Conservation (phyloP, 352 stramenopile genomes). For the Albugo laibachii region DNA sequence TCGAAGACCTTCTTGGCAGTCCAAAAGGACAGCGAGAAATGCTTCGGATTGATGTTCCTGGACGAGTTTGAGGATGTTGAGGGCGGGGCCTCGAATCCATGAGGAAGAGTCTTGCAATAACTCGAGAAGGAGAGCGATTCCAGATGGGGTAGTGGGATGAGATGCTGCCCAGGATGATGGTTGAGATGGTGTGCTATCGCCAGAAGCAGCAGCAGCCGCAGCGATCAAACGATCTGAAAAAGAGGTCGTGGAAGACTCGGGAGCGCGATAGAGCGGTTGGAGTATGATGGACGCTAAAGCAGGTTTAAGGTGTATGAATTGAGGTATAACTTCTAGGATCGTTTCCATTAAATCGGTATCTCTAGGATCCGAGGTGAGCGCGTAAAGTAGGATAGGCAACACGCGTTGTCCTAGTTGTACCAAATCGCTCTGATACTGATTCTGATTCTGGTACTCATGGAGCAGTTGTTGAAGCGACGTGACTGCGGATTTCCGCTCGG, state of each 20-base stretch:
- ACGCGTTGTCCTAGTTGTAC: slow-evolving; percentile 17
- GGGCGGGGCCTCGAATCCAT: slow-evolving; percentile 54
- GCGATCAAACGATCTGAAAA: not conserved
- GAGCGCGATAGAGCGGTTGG: not conserved
- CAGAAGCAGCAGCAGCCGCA: not conserved
- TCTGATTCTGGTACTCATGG: not conserved
- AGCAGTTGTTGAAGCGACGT: slow-evolving; percentile 23
- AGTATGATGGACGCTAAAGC: not conserved
- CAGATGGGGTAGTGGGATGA: slow-evolving; percentile 7
- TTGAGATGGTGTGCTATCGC: too few relatives aligned
- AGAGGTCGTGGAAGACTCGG: not conserved
- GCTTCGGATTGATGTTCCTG: slow-evolving; percentile 26
- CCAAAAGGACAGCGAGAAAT: slow-evolving; percentile 21
- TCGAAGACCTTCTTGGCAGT: slow-evolving; percentile 46
- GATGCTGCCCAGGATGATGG: not conserved
- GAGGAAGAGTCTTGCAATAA: slow-evolving; percentile 59
- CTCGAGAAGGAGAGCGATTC: slow-evolving; percentile 37
- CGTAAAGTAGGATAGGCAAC: slow-evolving; percentile 30
- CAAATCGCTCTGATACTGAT: slow-evolving; percentile 2
- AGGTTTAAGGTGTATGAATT: slow-evolving; percentile 14
- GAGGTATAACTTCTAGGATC: slow-evolving; percentile 55
- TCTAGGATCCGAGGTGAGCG: slow-evolving; percentile 44
- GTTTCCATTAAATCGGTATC: slow-evolving; percentile 74
- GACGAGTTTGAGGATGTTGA: slow-evolving; percentile 30
- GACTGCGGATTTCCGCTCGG: slow-evolving; percentile 45